Conservation (phyloP, 2,329 filamentous ascomycete genomes). For the Phyllosticta citriasiana region DNA sequence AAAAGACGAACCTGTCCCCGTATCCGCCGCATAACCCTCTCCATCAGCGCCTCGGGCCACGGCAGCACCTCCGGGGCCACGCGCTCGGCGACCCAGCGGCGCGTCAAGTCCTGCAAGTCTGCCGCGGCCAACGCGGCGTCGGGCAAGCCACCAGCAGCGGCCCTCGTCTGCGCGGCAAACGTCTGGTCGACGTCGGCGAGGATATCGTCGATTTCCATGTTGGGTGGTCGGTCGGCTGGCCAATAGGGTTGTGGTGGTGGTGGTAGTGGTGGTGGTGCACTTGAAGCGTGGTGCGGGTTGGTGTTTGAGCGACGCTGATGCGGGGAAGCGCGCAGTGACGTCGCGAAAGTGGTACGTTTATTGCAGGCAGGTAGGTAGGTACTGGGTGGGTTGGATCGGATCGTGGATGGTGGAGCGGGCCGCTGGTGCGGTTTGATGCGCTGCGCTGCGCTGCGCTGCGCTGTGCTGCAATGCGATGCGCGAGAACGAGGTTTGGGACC, state of each 20-base stretch:
- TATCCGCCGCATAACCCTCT: constrained; percentile 60
- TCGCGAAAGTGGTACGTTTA: background rate
- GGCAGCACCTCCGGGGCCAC: constrained; percentile 80
- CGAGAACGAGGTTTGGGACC: background rate
- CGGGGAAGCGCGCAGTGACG: background rate
- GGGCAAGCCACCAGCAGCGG: background rate
- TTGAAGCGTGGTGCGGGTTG: background rate
- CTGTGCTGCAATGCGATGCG: background rate
- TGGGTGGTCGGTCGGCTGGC: background rate
- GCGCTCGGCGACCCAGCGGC: constrained; percentile 87
- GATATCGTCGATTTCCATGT: constrained; percentile 42
- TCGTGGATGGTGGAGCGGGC: background rate
- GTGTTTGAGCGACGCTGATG: background rate
- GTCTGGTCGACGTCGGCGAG: constrained; percentile 39
- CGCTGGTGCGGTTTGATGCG: background rate
- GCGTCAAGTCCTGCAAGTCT: constrained; percentile 81
- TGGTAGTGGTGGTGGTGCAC: background rate
- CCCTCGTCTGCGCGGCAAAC: constrained; percentile 28
- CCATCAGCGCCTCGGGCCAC: constrained; percentile 67
- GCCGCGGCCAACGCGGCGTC: constrained; percentile 41
- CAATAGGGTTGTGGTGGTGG: background rate
- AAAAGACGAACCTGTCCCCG: constrained; percentile 24
- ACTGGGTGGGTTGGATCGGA: background rate
- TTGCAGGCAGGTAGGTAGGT: too few species aligned
- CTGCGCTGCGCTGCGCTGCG: background rate